A percentile compares a stretch with the other conserved stretches of the same genome.
Evolutionary conservation across 2,329 filamentous ascomycete species (phyloP).

Genomic region (Triangularia setosa): DNA sequence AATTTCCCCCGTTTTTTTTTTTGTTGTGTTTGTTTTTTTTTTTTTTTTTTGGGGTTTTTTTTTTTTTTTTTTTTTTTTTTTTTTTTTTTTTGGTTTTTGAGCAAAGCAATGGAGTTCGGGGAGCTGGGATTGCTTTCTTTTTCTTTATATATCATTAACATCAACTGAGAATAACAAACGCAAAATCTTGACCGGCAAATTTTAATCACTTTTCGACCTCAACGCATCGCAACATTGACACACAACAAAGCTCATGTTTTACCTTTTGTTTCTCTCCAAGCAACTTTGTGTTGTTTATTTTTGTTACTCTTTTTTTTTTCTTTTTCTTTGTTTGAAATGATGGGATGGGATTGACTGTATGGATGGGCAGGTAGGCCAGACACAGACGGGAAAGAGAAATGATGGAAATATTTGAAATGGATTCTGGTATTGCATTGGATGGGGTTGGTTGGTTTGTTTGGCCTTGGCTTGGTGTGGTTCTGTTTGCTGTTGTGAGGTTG

Average conservation of each 20-base stretch:
- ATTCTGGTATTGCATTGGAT: not conserved
- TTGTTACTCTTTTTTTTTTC: not conserved
- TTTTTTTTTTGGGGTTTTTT: not conserved
- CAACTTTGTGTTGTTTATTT: not conserved
- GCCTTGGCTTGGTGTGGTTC: not conserved
- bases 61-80: slow-evolving; percentile 1
- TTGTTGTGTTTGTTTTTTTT: too few species aligned
- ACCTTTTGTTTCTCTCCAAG: not conserved
- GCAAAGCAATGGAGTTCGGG: not conserved
- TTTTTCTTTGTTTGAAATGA: not conserved
- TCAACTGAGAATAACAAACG: not conserved
- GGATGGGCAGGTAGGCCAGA: not conserved
- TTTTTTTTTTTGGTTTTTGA: not conserved
- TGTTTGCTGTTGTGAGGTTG: not conserved
- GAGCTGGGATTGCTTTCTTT: not conserved
- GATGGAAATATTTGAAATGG: too few species aligned
- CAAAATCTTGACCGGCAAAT: not conserved
- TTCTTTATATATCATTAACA: not conserved
- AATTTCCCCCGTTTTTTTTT: too few species aligned
- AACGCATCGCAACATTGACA: not conserved
- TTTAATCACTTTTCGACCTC: not conserved
- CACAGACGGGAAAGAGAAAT: too few species aligned
- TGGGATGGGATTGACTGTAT: not conserved
- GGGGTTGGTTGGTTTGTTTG: not conserved
- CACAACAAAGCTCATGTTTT: not conserved